A percentile compares a stretch with the other conserved stretches of the same genome.
phyloP scores from a whole-genome alignment of 2,329 filamentous ascomycete genomes.

The Peltaster fructicola region DNA sequence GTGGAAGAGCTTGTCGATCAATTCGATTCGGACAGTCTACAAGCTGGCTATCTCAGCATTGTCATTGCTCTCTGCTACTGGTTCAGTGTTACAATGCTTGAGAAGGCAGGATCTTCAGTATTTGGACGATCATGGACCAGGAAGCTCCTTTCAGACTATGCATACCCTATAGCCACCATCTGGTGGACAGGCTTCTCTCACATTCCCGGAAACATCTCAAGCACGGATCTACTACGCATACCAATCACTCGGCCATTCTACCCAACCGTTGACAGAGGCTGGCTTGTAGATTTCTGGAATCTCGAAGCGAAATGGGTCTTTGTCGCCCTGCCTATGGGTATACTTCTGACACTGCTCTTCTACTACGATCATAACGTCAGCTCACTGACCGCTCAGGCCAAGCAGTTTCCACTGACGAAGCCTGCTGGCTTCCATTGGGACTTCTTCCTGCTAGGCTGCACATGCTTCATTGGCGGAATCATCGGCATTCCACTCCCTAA shows the following conservation, averaged over 20 bases:
- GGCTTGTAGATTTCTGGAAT: constrained; percentile 37
- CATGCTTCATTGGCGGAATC: constrained; percentile 37
- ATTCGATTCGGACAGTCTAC: constrained; percentile 19
- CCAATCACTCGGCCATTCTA: constrained; percentile 29
- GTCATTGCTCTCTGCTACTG: constrained; percentile 36
- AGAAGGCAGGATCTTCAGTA: constrained; percentile 30
- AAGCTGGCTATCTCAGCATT: constrained; percentile 31
- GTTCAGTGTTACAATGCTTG: constrained; percentile 31
- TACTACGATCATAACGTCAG: constrained; percentile 41
- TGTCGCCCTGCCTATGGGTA: constrained; percentile 34
- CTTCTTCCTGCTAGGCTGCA: constrained; percentile 39
- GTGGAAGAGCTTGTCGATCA: constrained; percentile 37
- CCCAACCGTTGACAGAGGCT: constrained; percentile 27
- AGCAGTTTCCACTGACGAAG: constrained; percentile 38
- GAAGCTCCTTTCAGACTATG: constrained; percentile 34
- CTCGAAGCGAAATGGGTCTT: constrained; percentile 35
- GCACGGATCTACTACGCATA: constrained; percentile 24
- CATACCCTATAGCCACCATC: constrained; percentile 34
- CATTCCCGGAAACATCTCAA: constrained; percentile 29
- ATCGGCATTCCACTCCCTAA: constrained; percentile 40
- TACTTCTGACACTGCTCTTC: constrained; percentile 36
- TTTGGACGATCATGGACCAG: constrained; percentile 28
- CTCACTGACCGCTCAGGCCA: constrained; percentile 38
- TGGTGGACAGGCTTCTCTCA: constrained; percentile 39
- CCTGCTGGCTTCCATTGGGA: constrained; percentile 45